A percentile compares a stretch with the other conserved stretches of the same genome.
Evolutionary conservation across 768 basidiomycete genomes (phyloP).

Genomic region (Steccherinum ochraceum): DNA sequence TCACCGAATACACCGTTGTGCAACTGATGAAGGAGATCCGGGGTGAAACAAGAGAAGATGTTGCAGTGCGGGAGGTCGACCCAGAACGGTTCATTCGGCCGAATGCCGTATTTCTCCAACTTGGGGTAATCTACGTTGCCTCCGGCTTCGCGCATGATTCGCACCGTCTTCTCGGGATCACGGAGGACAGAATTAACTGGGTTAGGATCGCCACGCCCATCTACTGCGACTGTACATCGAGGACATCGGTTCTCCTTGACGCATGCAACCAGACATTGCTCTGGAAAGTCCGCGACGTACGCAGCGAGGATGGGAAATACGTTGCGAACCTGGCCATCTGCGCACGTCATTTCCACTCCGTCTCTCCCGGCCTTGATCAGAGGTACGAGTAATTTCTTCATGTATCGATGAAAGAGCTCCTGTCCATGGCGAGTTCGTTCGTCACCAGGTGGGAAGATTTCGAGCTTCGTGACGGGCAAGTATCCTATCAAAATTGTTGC

Average conservation of each 20-base stretch:
- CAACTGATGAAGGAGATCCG: constrained; percentile 40
- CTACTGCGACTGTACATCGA: constrained; percentile 10
- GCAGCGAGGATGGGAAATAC: constrained; percentile 20
- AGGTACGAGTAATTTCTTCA: constrained; percentile 15
- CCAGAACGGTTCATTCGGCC: constrained; percentile 33
- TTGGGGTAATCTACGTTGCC: not conserved
- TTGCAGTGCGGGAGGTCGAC: constrained; percentile 29
- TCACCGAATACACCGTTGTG: constrained; percentile 43
- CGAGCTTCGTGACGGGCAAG: constrained; percentile 8
- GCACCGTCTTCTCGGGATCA: constrained; percentile 6
- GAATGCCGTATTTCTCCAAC: constrained; percentile 6
- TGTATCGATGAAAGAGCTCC: constrained; percentile 19
- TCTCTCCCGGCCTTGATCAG: constrained; percentile 14
- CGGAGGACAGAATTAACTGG: constrained; percentile 2
- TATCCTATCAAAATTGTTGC: constrained; percentile 13
- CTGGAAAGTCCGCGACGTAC: constrained; percentile 22
- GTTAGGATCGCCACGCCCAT: constrained; percentile 9
- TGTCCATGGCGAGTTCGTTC: constrained; percentile 8
- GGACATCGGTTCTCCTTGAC: constrained; percentile 15
- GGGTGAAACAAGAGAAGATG: constrained; percentile 33
- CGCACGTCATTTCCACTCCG: constrained; percentile 18
- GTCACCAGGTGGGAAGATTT: constrained; percentile 13
- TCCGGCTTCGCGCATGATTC: not conserved
- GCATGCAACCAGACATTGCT: constrained; percentile 20
- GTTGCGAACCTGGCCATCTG: constrained; percentile 13